Percentiles rank a stretch among this genome's conserved stretches.
Evolutionary conservation across 495 filamentous ascomycete genomes (phyloP).

Genomic region (Talaromyces proteolyticus): DNA sequence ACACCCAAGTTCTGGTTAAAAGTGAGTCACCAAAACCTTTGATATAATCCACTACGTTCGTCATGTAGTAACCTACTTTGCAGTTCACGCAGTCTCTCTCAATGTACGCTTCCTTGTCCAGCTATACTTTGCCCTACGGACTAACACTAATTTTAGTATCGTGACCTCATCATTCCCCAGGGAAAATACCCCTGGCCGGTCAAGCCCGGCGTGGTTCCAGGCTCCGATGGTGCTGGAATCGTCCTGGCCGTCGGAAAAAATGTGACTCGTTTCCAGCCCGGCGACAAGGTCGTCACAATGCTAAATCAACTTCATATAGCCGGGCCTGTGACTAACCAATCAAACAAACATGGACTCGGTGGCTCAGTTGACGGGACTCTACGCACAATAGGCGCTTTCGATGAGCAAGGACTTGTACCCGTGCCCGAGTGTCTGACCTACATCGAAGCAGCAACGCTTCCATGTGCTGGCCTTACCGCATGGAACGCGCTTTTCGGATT

Average conservation of each 20-base stretch:
- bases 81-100: background rate
- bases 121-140: background rate
- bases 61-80: background rate
- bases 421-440: constrained; percentile 46
- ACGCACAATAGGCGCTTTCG: constrained; percentile 50
- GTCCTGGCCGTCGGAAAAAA: too few relatives aligned
- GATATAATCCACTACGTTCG: background rate
- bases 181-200: constrained; percentile 7
- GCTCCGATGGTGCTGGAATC: too few relatives aligned
- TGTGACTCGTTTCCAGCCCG: too few relatives aligned
- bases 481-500: constrained; percentile 37
- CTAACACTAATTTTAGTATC: constrained; percentile 5
- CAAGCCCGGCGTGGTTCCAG: constrained; percentile 7
- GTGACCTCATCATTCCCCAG: constrained; percentile 7
- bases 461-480: constrained; percentile 32
- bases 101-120: constrained; percentile 1
- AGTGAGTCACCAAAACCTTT: background rate
- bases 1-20: constrained; percentile 19
- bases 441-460: constrained; percentile 49
- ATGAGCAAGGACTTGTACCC: constrained; percentile 50
- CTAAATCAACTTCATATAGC: constrained; percentile 58
- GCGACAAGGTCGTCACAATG: constrained; percentile 54
- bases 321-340: constrained; percentile 31
- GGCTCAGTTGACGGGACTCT: constrained; percentile 55
- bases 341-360: constrained; percentile 45